Percentiles rank a stretch among this genome's conserved stretches.
These are phyloP conservation scores for Colletotrichum shisoi DNA, from an alignment of 2,329 filamentous ascomycete genomes.

Conservation along the genomic window DNA sequence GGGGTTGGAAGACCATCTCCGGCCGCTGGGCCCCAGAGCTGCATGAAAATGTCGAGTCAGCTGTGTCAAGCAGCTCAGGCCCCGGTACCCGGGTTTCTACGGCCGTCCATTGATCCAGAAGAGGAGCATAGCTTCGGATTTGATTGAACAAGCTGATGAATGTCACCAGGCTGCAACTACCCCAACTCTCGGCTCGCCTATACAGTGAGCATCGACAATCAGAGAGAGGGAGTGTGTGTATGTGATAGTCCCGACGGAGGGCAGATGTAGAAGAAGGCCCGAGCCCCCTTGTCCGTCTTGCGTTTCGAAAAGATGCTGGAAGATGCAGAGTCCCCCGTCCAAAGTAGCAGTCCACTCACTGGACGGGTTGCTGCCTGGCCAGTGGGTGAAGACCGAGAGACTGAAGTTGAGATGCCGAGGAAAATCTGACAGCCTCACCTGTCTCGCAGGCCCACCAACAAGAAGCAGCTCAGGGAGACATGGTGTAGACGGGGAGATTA, in stretches of 20 bases:
- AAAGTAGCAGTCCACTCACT: background rate
- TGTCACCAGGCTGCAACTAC: background rate
- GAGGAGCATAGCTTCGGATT: background rate
- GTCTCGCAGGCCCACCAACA: conserved; percentile 9
- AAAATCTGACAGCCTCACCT: conserved; percentile 28
- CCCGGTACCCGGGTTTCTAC: background rate
- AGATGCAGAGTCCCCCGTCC: conserved; percentile 18
- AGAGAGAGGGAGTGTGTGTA: background rate
- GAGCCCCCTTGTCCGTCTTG: background rate
- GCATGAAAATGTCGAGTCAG: background rate
- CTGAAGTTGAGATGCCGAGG: conserved; percentile 24
- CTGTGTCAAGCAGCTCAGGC: background rate
- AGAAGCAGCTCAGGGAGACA: background rate
- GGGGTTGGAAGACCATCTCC: no score
- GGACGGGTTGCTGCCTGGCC: conserved; percentile 25
- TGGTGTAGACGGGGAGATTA: background rate
- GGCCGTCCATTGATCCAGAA: background rate
- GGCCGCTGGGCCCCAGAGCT: no score
- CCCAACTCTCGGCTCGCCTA: conserved; percentile 9
- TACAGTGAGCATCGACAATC: conserved; percentile 11
- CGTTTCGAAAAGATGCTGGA: background rate
- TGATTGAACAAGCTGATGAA: background rate
- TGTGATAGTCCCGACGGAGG: conserved; percentile 13
- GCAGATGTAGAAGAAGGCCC: conserved; percentile 16
- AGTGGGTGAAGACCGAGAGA: background rate